phyloP scores from a whole-genome alignment of 2,329 filamentous ascomycete genomes.

The Botrytis medusae region DNA sequence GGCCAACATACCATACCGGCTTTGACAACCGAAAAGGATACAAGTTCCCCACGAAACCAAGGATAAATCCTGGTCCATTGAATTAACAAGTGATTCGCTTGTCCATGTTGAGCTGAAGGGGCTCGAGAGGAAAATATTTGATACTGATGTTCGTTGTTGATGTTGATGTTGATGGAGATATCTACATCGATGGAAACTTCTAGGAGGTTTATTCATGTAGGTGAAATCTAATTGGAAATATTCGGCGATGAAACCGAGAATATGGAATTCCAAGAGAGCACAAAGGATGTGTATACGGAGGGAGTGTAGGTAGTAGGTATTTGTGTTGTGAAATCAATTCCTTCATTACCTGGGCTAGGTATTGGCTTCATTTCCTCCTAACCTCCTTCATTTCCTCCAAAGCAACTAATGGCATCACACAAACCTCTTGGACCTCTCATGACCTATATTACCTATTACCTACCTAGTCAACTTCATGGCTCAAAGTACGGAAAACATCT shows the following conservation, averaged over 20 bases:
- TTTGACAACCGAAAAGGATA: not conserved
- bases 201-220: not conserved
- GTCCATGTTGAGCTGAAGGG: slow-evolving; percentile 12
- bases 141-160: not conserved
- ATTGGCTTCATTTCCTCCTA: too few species aligned
- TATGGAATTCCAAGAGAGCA: not conserved
- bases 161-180: not conserved
- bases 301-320: not conserved
- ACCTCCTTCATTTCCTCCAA: not conserved
- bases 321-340: not conserved
- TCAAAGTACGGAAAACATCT: too few species aligned
- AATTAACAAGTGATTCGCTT: not conserved
- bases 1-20: too few species aligned
- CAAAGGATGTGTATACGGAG: too few species aligned
- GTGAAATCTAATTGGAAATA: not conserved
- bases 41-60: slow-evolving; percentile 2
- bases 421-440: not conserved
- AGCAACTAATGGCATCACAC: not conserved
- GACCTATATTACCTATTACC: not conserved
- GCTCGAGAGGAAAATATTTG: not conserved
- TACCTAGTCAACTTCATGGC: not conserved
- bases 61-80: slow-evolving; percentile 4
- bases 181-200: not conserved
- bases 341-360: not conserved
- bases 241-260: not conserved